Percentiles rank a stretch among this genome's conserved stretches.
phyloP scores from a whole-genome alignment of 164 flowering plant genomes.

The Pachysandra terminalis region DNA sequence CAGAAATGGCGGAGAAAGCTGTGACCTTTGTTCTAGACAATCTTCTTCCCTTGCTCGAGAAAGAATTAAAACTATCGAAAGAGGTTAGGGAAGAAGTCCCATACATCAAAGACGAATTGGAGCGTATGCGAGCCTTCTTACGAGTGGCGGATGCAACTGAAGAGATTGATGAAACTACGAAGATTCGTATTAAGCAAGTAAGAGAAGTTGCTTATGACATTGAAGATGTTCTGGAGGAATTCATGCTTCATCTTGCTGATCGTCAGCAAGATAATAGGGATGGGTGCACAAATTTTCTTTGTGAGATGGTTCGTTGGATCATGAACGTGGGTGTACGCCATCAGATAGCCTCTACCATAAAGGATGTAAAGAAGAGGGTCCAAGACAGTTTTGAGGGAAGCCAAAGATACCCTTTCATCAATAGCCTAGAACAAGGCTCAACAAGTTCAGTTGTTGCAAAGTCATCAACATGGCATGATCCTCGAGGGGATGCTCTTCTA shows the following conservation, averaged over 20 bases:
- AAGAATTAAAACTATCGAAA: background rate
- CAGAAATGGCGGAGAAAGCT: background rate
- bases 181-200: background rate
- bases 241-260: background rate
- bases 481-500: background rate
- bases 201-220: background rate
- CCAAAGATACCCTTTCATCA: background rate
- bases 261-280: background rate
- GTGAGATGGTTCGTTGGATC: background rate
- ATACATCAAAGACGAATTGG: background rate
- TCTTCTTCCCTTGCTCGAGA: background rate
- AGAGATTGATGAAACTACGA: background rate
- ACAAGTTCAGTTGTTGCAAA: background rate
- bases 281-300: background rate
- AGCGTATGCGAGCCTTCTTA: background rate
- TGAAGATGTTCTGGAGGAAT: background rate
- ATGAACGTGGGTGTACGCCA: background rate
- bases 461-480: background rate
- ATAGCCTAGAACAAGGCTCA: no score
- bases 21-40: background rate
- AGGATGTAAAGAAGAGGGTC: background rate
- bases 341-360: background rate
- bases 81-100: background rate
- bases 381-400: background rate
- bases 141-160: background rate